phyloP scores from a whole-genome alignment of 2,329 filamentous ascomycete genomes.

The Neonectria ditissima region DNA sequence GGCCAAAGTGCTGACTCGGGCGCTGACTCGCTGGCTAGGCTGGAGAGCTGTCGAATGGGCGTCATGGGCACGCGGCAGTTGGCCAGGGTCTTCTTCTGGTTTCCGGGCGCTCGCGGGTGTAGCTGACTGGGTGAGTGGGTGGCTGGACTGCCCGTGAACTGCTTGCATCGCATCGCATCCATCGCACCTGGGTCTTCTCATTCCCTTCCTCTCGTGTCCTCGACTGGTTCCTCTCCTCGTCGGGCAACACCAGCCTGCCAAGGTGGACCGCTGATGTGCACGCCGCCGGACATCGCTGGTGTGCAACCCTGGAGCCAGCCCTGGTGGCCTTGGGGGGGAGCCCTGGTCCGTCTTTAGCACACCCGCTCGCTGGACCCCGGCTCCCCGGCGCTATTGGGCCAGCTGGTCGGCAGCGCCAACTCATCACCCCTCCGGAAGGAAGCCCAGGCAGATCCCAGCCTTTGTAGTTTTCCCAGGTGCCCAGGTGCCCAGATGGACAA shows the following conservation, averaged over 20 bases:
- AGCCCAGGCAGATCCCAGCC: slow-evolving; percentile 28
- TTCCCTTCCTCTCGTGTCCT: slow-evolving; percentile 9
- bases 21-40: slow-evolving; percentile 14
- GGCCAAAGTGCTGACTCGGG: slow-evolving; percentile 2
- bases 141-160: background rate
- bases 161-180: slow-evolving; percentile 24
- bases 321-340: slow-evolving; percentile 1
- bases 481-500: slow-evolving; percentile 41
- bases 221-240: background rate
- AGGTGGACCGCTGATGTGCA: slow-evolving; percentile 9
- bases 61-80: background rate
- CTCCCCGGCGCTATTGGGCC: slow-evolving; percentile 50
- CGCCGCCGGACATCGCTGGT: background rate
- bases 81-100: background rate
- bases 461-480: slow-evolving; percentile 29
- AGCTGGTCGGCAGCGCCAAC: slow-evolving; percentile 54
- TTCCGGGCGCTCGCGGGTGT: background rate
- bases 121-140: background rate
- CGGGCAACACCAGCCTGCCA: background rate
- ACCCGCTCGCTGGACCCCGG: slow-evolving; percentile 41
- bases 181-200: slow-evolving; percentile 5
- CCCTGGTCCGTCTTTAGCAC: slow-evolving; percentile 32
- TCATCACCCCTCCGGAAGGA: slow-evolving; percentile 47
- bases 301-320: slow-evolving; percentile 2
- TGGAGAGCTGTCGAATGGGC: slow-evolving; percentile 12